Evolutionary conservation across 805 yeast species (phyloP), one percentile per base, ranked within the genome.

Genomic region (Pichia scutulata): DNA sequence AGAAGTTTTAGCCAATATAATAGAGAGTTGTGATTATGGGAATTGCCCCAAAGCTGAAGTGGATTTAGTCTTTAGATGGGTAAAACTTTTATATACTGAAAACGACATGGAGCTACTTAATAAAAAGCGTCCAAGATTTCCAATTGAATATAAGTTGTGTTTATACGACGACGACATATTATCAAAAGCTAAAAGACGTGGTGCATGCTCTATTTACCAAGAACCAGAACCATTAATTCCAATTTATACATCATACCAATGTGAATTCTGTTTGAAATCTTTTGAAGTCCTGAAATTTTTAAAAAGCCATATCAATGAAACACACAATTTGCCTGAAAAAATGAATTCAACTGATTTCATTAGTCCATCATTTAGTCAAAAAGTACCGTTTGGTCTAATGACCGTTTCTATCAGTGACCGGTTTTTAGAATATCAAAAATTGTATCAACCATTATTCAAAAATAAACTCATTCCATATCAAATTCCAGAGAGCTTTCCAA

Each of bases 191-290:
- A 36, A 43, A 19, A 33, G 21, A 14, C 30, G 47, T n/a, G 36
- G 44, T 4, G 9, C 39, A 16, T n/a, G 44, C 21, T 43, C 44
- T 3, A 14, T 49, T 14, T 39, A 44, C 26, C 33, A 37, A 25
- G 49, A 49, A 23, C 55, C 57, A 6, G 55, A 54, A 16, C 47
- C 48, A n/a, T 30, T 52, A 4, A 26, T 46, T 7, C 44, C 47
- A 7, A 33, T 54, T 16, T 26, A 26, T 16, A 12, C 39, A 5
- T 45, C 47, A 14, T 54, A 30, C 25, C 45, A 52, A 36, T 54
- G 57, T 43, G 48, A 51, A 33, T 39, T 41, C 18, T 54, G 57
- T 50, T 26, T 49, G 21, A 49, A 49, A 30, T 46, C 49, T 2
- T 39, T 23, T 23, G 18, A 14, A 6, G 21, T 16, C 5, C 22